Evolutionary conservation across 306 rosid species (phyloP), one percentile per base, ranked within the genome.

Genomic region (Cotoneaster glaucophyllus): DNA sequence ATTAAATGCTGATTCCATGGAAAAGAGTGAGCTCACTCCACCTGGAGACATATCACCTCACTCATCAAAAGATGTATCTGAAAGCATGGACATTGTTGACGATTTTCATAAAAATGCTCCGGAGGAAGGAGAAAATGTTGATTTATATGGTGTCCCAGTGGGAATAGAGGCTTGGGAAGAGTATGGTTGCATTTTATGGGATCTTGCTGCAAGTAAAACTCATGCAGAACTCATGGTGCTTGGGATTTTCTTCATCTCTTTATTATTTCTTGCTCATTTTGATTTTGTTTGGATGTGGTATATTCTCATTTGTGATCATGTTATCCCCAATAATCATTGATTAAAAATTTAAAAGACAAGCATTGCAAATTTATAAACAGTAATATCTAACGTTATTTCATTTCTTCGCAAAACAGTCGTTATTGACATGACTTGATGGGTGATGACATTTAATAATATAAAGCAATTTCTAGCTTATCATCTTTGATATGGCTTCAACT

Each of bases 221-320:
- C 96, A 92, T 75, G 97, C 98, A 13, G 96, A 94, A 82, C 84
- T 94, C 72, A 92, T 92, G 98, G 98, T 94, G 86, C 14, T 69
- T 66, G 56, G 43, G 34, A 15, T 53, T 64, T n/a, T 31, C 4
- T 71, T 26, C 52, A 48, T 76, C 11, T n/a, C 72, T 68, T 65
- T 18, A 58, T 70, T 0, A 0, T 24, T 50, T 66, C 3, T 63
- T 44, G 0, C 25, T 52, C 62, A 7, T 58, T 44, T 6, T 59
- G 62, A 48, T 70, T 71, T 1, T 37, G 4, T 62, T 53, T 77
- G n/a, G 3, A 29, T 72, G 44, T 54, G 45, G 24, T 6, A 32
- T 68, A 41, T 41, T 52, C 28, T 62, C 21, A 50, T 4, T 67
- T 34, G 19, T 58, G 67, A 34, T 26, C 25, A 18, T 5, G 67